Percentiles rank a stretch among this genome's conserved stretches.
phyloP scores from a whole-genome alignment of 2,329 filamentous ascomycete species.

The Didymellaceae sp. region DNA sequence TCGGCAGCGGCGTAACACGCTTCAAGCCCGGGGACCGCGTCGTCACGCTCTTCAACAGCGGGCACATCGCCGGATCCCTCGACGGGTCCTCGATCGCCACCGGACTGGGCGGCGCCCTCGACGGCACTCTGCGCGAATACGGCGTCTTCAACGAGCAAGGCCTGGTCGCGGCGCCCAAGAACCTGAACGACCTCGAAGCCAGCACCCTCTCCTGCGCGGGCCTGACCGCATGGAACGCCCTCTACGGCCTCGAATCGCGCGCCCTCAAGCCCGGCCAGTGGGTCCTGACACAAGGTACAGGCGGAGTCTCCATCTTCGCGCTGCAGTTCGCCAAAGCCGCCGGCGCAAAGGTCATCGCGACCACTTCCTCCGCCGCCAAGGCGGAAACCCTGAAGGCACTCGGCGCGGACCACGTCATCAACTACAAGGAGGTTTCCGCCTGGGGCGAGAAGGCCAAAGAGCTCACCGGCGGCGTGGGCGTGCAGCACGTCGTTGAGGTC shows the following conservation, averaged over 20 bases:
- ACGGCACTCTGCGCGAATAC: slow-evolving; percentile 73
- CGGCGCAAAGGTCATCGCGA: slow-evolving; percentile 64
- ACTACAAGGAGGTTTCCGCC: slow-evolving; percentile 60
- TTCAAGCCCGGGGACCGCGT: slow-evolving; percentile 67
- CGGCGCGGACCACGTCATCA: slow-evolving; percentile 64
- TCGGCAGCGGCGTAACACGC: slow-evolving; percentile 62
- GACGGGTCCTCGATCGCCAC: slow-evolving; percentile 51
- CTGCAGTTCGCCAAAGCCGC: slow-evolving; percentile 63
- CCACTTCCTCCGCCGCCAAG: slow-evolving; percentile 61
- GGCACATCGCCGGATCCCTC: slow-evolving; percentile 60
- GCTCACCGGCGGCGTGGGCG: slow-evolving; percentile 60
- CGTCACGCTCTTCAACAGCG: slow-evolving; percentile 68
- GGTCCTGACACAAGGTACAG: slow-evolving; percentile 74
- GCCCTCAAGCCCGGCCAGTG: slow-evolving; percentile 48
- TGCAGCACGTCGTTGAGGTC: slow-evolving; percentile 71
- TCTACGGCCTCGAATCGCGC: slow-evolving; percentile 56
- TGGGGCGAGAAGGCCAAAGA: slow-evolving; percentile 63
- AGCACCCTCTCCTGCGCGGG: slow-evolving; percentile 56
- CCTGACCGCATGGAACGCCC: slow-evolving; percentile 59
- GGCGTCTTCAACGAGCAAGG: slow-evolving; percentile 71
- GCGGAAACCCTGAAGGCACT: slow-evolving; percentile 57
- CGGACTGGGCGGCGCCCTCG: slow-evolving; percentile 71
- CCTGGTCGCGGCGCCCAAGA: slow-evolving; percentile 68
- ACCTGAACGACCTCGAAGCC: slow-evolving; percentile 56
- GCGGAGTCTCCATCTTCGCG: slow-evolving; percentile 71